A percentile compares a stretch with the other conserved stretches of the same genome.
These are phyloP conservation scores for Syzygium malaccense DNA, from an alignment of 441 rosid species.

Conservation along the genomic window DNA sequence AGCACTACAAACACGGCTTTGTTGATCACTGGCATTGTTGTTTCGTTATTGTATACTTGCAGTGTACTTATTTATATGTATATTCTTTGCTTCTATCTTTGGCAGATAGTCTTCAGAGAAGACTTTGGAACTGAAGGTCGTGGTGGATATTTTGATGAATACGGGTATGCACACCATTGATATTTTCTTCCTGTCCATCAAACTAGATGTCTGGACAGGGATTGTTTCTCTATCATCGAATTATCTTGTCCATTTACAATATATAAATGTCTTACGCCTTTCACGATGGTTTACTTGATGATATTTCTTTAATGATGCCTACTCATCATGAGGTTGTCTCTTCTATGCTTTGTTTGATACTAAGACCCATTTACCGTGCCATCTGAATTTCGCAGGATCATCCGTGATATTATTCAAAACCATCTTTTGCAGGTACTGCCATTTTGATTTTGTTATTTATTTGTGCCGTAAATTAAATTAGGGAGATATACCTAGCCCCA, in stretches of 20 bases:
- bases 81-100: constrained; percentile 3
- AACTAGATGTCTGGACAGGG: neutral
- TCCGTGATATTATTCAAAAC: constrained; percentile 97
- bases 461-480: neutral
- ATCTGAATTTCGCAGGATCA: constrained; percentile 55
- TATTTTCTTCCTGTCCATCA: neutral
- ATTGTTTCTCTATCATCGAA: neutral
- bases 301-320: neutral
- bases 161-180: constrained; percentile 51
- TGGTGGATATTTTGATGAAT: constrained; percentile 98
- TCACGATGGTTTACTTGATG: neutral
- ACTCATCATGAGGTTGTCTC: neutral
- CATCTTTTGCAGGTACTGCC: constrained; percentile 78
- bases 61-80: neutral
- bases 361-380: neutral
- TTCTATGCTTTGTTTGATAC: neutral
- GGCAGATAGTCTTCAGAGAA: constrained; percentile 93
- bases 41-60: neutral
- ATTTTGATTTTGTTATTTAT: neutral
- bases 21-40: neutral
- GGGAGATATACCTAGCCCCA: neutral
- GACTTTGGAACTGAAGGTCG: constrained; percentile 99
- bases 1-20: neutral
- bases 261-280: neutral
- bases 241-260: neutral